Evolutionary conservation across 129 eudicot genomes (phyloP).

Genomic region (Tagetes erecta): DNA sequence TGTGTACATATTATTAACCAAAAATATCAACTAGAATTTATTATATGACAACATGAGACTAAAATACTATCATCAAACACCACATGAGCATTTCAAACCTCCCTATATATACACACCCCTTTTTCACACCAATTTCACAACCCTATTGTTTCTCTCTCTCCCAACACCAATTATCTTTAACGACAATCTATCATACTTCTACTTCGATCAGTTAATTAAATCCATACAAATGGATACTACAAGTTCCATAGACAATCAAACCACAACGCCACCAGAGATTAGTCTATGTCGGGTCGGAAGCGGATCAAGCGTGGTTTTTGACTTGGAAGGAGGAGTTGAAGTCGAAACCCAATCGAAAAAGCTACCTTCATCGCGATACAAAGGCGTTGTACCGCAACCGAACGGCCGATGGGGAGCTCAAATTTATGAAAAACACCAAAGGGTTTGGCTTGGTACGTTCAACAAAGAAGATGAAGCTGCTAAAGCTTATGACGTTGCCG

Average conservation of each 20-base stretch:
- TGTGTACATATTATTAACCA: slow-evolving; percentile 2
- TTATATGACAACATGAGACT: slow-evolving; percentile 33
- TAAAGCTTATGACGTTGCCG: slow-evolving; percentile 76
- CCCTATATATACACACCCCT: slow-evolving; percentile 53
- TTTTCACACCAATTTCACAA: slow-evolving; percentile 22
- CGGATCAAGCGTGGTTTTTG: slow-evolving; percentile 52
- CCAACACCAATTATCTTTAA: neutral
- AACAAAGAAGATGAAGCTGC: slow-evolving; percentile 85
- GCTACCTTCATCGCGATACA: slow-evolving; percentile 76
- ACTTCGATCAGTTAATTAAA: too few species aligned
- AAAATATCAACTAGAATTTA: slow-evolving; percentile 33
- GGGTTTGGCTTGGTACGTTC: slow-evolving; percentile 91
- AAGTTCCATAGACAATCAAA: slow-evolving; percentile 52
- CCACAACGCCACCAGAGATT: slow-evolving; percentile 43
- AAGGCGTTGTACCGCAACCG: slow-evolving; percentile 95
- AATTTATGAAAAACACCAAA: slow-evolving; percentile 82
- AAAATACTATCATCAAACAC: slow-evolving; percentile 32
- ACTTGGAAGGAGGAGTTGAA: slow-evolving; percentile 53
- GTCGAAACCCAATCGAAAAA: slow-evolving; percentile 78
- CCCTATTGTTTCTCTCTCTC: slow-evolving; percentile 26
- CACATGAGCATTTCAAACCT: slow-evolving; percentile 23
- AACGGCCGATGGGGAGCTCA: slow-evolving; percentile 98
- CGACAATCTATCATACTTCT: too few species aligned
- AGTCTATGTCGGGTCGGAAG: slow-evolving; percentile 41
- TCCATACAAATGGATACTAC: slow-evolving; percentile 42